Conservation (phyloP, 257 asterid genomes). For the Catharanthus roseus region DNA sequence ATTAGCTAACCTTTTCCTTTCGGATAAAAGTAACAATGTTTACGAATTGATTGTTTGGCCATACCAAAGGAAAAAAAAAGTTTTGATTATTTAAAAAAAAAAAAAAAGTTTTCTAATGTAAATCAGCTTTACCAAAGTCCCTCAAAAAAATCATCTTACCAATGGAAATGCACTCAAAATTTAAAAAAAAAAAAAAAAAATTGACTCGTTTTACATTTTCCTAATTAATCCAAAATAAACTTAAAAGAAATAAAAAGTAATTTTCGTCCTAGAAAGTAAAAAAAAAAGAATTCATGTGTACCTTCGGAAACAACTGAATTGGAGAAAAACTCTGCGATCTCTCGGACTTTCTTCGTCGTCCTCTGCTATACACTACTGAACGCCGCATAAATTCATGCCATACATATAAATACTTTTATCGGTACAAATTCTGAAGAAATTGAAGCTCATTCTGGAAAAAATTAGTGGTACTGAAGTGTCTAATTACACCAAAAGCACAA, state of each 20-base stretch:
- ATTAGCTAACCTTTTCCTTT: neutral
- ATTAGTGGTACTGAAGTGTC: neutral
- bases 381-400: neutral
- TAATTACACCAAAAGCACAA: neutral
- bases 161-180: too few relatives aligned
- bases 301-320: neutral
- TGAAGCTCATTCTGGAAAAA: neutral
- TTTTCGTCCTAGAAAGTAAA: neutral
- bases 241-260: neutral
- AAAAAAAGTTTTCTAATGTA: too few relatives aligned
- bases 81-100: too few relatives aligned
- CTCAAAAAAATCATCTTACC: too few relatives aligned
- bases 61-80: too few relatives aligned
- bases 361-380: conserved; percentile 1
- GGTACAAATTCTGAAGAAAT: neutral
- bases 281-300: neutral
- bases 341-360: neutral
- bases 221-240: too few relatives aligned
- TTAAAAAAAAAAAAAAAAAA: too few relatives aligned
- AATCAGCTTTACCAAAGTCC: too few relatives aligned
- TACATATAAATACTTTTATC: neutral
- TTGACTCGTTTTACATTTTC: too few relatives aligned
- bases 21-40: neutral
- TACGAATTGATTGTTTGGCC: too few relatives aligned
- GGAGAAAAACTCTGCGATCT: neutral